These are phyloP conservation scores for Nakaseomyces nivariensis DNA, from an alignment of 1,139 yeast genomes.

Conservation along the genomic window DNA sequence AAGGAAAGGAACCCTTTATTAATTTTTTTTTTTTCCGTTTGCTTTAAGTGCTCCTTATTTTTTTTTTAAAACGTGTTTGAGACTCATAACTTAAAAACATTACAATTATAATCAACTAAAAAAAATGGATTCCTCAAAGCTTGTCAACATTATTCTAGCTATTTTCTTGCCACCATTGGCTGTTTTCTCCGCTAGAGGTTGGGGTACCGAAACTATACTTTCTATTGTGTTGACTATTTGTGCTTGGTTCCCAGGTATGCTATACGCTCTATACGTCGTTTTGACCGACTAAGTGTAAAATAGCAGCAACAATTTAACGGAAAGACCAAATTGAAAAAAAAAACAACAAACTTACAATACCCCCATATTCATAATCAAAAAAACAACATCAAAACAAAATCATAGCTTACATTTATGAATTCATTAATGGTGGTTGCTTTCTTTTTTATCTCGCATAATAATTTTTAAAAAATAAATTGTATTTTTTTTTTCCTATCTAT, in stretches of 20 bases:
- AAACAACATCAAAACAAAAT: too few species aligned
- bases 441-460: too few species aligned
- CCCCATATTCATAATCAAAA: constrained; percentile 1
- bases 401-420: too few species aligned
- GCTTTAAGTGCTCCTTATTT: too few species aligned
- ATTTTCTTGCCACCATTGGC: constrained; percentile 73
- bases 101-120: background rate
- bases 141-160: constrained; percentile 34
- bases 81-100: too few species aligned
- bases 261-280: constrained; percentile 51
- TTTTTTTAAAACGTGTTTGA: too few species aligned
- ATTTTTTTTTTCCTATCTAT: too few species aligned
- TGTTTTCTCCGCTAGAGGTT: constrained; percentile 63
- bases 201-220: constrained; percentile 48
- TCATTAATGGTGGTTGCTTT: too few species aligned
- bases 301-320: too few species aligned
- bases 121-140: constrained; percentile 23
- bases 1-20: background rate
- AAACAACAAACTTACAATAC: background rate
- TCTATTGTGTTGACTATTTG: constrained; percentile 63
- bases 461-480: too few species aligned
- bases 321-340: background rate
- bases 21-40: too few species aligned
- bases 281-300: constrained; percentile 16
- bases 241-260: constrained; percentile 71